These are phyloP conservation scores for Penicillium expansum DNA, from an alignment of 2,329 filamentous ascomycete species.

Conservation along the genomic window DNA sequence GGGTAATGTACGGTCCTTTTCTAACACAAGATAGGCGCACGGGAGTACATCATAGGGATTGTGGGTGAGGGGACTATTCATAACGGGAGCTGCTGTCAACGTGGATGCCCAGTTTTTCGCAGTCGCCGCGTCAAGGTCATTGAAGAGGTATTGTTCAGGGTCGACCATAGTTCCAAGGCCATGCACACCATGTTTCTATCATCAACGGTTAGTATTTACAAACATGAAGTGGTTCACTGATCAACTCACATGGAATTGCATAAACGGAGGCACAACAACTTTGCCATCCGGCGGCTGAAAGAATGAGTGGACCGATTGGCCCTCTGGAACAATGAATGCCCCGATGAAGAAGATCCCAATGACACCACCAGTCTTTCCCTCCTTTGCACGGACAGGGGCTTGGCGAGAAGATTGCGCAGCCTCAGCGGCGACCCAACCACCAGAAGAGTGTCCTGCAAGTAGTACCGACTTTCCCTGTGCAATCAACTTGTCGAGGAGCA, in stretches of 20 bases:
- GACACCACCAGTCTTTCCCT: constrained; percentile 22
- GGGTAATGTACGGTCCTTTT: constrained; percentile 29
- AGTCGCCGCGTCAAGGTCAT: constrained; percentile 22
- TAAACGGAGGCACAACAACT: constrained; percentile 22
- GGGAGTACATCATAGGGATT: constrained; percentile 32
- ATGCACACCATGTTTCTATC: constrained; percentile 16
- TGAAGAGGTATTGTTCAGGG: constrained; percentile 29
- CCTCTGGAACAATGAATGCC: constrained; percentile 31
- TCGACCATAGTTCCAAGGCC: constrained; percentile 27
- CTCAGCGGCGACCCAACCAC: constrained; percentile 36
- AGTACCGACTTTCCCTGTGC: constrained; percentile 29
- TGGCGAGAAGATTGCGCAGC: constrained; percentile 30
- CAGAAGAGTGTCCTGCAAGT: constrained; percentile 33
- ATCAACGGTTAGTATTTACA: not conserved
- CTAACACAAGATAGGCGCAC: constrained; percentile 35
- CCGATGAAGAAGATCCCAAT: constrained; percentile 32
- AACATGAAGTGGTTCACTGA: fast-evolving
- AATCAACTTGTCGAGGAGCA: constrained; percentile 3
- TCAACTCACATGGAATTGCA: constrained; percentile 29
- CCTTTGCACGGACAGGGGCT: constrained; percentile 13
- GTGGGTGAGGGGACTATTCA: constrained; percentile 30
- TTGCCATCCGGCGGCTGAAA: constrained; percentile 31
- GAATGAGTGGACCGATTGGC: constrained; percentile 32
- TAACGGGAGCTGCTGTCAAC: constrained; percentile 28
- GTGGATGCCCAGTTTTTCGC: constrained; percentile 25